Evolutionary conservation across 2,329 filamentous ascomycete species (phyloP), one percentile per base, ranked within the genome.

Genomic region (Arachnopeziza araneosa): DNA sequence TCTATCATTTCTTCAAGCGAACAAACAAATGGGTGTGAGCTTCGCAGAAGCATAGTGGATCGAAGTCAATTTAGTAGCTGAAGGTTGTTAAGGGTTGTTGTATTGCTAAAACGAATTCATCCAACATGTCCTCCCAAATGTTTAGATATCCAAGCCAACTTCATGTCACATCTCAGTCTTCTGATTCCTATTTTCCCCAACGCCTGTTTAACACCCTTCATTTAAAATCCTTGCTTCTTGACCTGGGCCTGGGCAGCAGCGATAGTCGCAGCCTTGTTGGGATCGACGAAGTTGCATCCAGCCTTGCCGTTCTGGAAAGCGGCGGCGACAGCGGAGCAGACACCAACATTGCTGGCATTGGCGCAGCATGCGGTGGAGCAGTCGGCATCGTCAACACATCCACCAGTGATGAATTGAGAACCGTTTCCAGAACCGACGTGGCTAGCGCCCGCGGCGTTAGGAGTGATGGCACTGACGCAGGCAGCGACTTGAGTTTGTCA

Each of bases 341-440:
- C 71, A 53, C 72, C 72, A 23, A 72, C 69, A 23, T 63, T 64
- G 55, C 64, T 65, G 59, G 66, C 66, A 44, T 66, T 68, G 19
- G 72, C 72, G 56, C 72, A 74, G 67, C 72, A 74, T 51, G 67
- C 69, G 57, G 71, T 69, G 26, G 63, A 61, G 68, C 72, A 74
- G 60, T 74, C 73, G 14, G 71, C 71, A 58, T 75, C 68, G 22
- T 67, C 62, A 49, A 71, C 65, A 56, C 73, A 75, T 21, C 74
- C 73, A 36, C 73, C 73, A 17, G 73, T 75, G n/a, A 70, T 75
- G 68, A 75, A 75, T 59, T 75, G 73, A 36, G 64, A 56, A 2
- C 65, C 70, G 8, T 73, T 64, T n/a, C 67, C 73, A 54, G 69
- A 66, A 44, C 73, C 73, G 49, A 75, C 73, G 55, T 73, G 68